Conservation (phyloP, 2,329 filamentous ascomycete species). For the Trichoderma sp. region DNA sequence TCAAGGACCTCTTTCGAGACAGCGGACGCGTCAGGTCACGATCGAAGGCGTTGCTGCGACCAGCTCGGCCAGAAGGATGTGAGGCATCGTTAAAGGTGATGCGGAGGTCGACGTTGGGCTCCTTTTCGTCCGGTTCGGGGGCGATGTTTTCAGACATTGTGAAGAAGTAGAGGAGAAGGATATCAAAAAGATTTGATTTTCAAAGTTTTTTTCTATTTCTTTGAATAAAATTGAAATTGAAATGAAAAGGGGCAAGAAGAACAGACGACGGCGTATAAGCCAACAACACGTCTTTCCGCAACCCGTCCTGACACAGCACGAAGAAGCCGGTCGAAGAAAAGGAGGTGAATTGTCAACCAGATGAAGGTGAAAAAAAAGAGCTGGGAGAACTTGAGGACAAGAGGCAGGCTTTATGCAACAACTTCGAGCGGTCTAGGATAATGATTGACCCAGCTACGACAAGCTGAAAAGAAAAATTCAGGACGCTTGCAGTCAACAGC, state of each 20-base stretch:
- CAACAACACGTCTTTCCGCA: neutral
- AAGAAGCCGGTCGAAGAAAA: neutral
- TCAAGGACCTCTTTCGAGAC: slow-evolving; percentile 27
- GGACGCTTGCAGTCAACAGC: neutral
- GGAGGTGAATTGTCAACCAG: neutral
- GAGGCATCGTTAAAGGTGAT: slow-evolving; percentile 28
- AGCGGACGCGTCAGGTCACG: slow-evolving; percentile 22
- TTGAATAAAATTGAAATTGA: neutral
- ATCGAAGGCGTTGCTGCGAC: slow-evolving; percentile 21
- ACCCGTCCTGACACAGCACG: neutral
- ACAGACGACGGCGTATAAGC: neutral
- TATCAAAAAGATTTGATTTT: slow-evolving; percentile 1
- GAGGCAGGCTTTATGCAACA: slow-evolving; percentile 5
- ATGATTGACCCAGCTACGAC: neutral
- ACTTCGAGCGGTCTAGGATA: neutral
- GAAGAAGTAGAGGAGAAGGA: neutral
- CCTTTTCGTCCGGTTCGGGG: slow-evolving; percentile 24
- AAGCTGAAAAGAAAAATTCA: neutral
- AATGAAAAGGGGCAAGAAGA: neutral
- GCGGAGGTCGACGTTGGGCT: slow-evolving; percentile 26
- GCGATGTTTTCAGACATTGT: slow-evolving; percentile 24
- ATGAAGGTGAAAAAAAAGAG: neutral
- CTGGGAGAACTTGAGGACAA: neutral
- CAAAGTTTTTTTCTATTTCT: neutral
- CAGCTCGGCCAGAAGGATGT: slow-evolving; percentile 21